These are phyloP conservation scores for Beauveria sp. DNA, from an alignment of 2,329 filamentous ascomycete species.

Conservation along the genomic window DNA sequence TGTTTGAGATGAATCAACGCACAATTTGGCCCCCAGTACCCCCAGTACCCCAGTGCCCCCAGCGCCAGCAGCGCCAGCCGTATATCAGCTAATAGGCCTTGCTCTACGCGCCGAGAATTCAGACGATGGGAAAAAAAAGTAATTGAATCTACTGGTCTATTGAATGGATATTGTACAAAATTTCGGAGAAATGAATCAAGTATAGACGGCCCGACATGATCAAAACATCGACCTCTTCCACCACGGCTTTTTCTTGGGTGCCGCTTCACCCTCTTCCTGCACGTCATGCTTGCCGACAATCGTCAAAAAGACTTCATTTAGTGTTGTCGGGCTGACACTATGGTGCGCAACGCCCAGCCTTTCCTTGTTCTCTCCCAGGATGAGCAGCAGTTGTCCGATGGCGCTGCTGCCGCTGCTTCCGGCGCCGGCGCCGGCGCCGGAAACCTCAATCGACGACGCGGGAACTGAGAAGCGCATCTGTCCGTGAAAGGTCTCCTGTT, in stretches of 20 bases:
- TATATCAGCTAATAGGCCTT: not conserved
- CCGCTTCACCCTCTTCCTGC: slow-evolving; percentile 55
- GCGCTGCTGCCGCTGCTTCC: slow-evolving; percentile 29
- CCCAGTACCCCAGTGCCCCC: too few relatives aligned
- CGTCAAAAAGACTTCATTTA: slow-evolving; percentile 78
- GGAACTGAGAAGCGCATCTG: slow-evolving; percentile 21
- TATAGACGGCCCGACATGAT: not conserved
- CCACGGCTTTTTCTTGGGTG: slow-evolving; percentile 18
- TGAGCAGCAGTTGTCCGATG: slow-evolving; percentile 59
- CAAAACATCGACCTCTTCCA: slow-evolving; percentile 13
- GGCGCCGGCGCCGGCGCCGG: slow-evolving; percentile 15
- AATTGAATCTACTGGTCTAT: not conserved
- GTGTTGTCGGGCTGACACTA: slow-evolving; percentile 71
- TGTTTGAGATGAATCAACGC: not conserved
- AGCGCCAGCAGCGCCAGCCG: not conserved
- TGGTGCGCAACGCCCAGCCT: slow-evolving; percentile 69
- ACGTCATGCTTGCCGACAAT: slow-evolving; percentile 72
- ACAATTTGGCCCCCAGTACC: too few relatives aligned
- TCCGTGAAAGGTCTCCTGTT: slow-evolving; percentile 44
- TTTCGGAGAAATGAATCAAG: not conserved
- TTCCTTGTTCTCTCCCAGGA: slow-evolving; percentile 61
- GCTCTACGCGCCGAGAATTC: not conserved
- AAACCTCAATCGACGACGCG: slow-evolving; percentile 18
- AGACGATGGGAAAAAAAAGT: not conserved
- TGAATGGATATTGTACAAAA: slow-evolving; percentile 7